phyloP scores from a whole-genome alignment of 345 rosid species.

The Gossypium arboreum region DNA sequence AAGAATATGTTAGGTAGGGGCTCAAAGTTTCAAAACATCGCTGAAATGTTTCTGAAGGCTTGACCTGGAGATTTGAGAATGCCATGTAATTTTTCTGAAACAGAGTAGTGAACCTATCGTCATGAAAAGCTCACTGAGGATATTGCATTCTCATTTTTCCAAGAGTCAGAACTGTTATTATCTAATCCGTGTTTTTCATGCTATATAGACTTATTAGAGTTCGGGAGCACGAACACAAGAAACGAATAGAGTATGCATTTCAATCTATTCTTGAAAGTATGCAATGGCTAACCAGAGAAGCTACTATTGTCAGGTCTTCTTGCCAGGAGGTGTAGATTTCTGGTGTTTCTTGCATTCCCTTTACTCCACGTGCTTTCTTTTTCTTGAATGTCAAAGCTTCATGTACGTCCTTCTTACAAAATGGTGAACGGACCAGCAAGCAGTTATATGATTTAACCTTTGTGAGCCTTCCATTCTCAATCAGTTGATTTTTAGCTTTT shows the following conservation, averaged over 20 bases:
- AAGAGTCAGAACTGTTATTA: not conserved
- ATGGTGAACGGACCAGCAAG: not conserved
- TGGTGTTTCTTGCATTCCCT: not conserved
- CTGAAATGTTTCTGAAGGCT: not conserved
- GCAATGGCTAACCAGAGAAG: not conserved
- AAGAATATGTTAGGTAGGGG: not conserved
- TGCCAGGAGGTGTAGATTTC: not conserved
- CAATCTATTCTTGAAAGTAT: not conserved
- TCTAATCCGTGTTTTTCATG: not conserved
- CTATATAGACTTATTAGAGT: not conserved
- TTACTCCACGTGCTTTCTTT: not conserved
- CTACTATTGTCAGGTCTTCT: slow-evolving; percentile 5
- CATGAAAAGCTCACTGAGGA: not conserved
- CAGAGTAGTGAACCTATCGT: not conserved
- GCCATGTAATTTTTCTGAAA: not conserved
- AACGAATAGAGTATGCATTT: not conserved
- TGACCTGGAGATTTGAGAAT: not conserved
- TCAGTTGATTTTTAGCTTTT: not conserved
- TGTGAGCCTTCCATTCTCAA: not conserved
- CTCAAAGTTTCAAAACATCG: not conserved
- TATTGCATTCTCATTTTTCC: not conserved
- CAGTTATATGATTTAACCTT: not conserved
- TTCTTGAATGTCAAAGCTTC: not conserved
- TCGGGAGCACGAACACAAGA: not conserved
- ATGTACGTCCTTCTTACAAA: not conserved